A percentile compares a stretch with the other conserved stretches of the same genome.
phyloP scores from a whole-genome alignment of 208 protist species.

The Leishmania braziliensis region DNA sequence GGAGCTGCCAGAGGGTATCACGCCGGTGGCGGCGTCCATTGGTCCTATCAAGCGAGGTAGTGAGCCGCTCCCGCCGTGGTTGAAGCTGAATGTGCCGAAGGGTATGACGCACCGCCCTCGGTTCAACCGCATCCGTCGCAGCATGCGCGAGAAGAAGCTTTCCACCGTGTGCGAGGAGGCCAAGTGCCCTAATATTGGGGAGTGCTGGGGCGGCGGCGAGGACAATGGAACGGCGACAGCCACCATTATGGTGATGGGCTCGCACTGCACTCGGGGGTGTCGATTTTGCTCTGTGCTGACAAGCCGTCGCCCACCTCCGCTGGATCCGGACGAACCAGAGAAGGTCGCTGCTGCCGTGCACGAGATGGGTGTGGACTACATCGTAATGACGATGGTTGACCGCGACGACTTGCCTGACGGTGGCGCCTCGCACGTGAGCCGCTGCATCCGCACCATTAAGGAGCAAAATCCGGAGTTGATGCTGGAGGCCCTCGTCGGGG shows the following conservation, averaged over 20 bases:
- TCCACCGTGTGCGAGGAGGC: slow-evolving; percentile 94
- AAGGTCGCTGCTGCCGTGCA: slow-evolving; percentile 93
- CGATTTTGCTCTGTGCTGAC: slow-evolving; percentile 98
- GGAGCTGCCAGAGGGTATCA: slow-evolving; percentile 69
- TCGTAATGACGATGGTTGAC: slow-evolving; percentile 99
- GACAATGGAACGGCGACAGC: slow-evolving; percentile 92
- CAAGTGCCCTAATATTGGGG: slow-evolving; percentile 98
- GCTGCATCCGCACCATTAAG: slow-evolving; percentile 93
- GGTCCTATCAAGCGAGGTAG: slow-evolving; percentile 79
- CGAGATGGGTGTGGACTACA: slow-evolving; percentile 98
- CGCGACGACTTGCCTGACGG: slow-evolving; percentile 95
- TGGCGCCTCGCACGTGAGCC: slow-evolving; percentile 92
- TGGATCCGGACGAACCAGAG: slow-evolving; percentile 95
- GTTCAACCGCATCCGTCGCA: slow-evolving; percentile 79
- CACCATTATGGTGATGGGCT: slow-evolving; percentile 99
- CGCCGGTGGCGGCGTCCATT: slow-evolving; percentile 63
- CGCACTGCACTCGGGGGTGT: slow-evolving; percentile 98
- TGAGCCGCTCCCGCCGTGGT: slow-evolving; percentile 90
- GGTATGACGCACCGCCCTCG: slow-evolving; percentile 75
- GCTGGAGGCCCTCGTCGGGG: slow-evolving; percentile 97
- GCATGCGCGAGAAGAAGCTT: slow-evolving; percentile 86
- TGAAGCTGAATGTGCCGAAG: slow-evolving; percentile 92
- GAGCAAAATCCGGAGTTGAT: slow-evolving; percentile 68
- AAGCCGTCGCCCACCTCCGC: slow-evolving; percentile 89
- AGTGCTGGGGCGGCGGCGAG: slow-evolving; percentile 96